These are phyloP conservation scores for Xanthoconium stramineum DNA, from an alignment of 768 basidiomycete species.

Conservation along the genomic window DNA sequence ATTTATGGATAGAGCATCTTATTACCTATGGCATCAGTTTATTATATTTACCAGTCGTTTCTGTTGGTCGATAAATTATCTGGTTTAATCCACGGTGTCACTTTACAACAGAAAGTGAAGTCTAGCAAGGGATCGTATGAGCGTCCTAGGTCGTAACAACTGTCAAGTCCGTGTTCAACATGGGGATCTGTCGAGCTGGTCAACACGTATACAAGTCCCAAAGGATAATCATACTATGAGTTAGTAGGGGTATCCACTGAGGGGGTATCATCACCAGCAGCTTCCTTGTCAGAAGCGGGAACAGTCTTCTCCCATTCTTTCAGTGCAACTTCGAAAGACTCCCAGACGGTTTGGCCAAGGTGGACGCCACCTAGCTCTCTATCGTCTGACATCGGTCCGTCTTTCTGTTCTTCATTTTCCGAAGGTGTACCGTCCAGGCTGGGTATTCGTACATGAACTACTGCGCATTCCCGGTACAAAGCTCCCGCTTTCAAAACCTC, in stretches of 20 bases:
- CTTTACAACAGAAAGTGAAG: conserved; percentile 1
- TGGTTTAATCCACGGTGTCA: conserved; percentile 3
- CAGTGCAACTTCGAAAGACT: conserved; percentile 63
- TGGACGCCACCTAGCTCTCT: conserved; percentile 70
- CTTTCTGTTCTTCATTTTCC: conserved; percentile 27
- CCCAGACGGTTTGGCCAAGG: conserved; percentile 71
- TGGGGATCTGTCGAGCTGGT: conserved; percentile 1
- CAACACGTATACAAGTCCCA: not conserved
- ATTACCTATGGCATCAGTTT: conserved; percentile 17
- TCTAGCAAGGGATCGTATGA: conserved; percentile 1
- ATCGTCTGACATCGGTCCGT: conserved; percentile 50
- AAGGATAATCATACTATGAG: conserved; percentile 10
- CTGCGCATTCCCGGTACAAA: conserved; percentile 72
- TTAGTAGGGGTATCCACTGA: conserved; percentile 23
- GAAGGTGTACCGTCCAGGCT: conserved; percentile 18
- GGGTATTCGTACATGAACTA: conserved; percentile 47
- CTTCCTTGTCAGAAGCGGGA: conserved; percentile 20
- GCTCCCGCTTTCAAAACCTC: conserved; percentile 78
- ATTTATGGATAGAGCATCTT: not conserved
- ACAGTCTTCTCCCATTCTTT: conserved; percentile 58
- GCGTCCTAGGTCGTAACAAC: not conserved
- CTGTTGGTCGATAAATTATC: conserved; percentile 26
- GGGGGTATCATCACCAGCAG: conserved; percentile 19
- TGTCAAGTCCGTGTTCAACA: not conserved
- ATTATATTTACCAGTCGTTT: conserved; percentile 26